Evolutionary conservation across 768 basidiomycete genomes (phyloP), one percentile per base, ranked within the genome.

Genomic region (Suillus plorans): DNA sequence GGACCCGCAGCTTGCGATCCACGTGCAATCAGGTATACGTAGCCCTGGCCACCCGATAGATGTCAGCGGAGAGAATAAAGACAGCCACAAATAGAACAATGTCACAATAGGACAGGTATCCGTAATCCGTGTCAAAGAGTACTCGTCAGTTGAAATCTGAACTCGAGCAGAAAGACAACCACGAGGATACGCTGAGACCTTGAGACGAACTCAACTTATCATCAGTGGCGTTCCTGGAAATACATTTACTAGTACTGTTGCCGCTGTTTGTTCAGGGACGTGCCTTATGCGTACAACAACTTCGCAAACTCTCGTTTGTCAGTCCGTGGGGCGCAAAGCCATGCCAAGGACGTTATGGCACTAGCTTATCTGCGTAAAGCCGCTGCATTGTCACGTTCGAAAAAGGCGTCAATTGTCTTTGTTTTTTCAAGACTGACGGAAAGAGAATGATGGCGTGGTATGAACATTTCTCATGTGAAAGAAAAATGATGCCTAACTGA

Each of bases 401-500:
- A 41, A 28, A 39, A 25, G 39, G 39, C 8, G 9, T 18, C 22
- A 58, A n/a, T 56, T 57, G 55, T 22, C 36, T 36, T 36, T 36
- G 7, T 36, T 36, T 9, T 36, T 10, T 2, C 31, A 31, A 37
- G 9, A 2, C 5, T 10, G 9, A 6, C 56, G 37, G 37, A 14
- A 37, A 55, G 56, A 57, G 56, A 57, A 57, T 37, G 36, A 56
- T 36, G 4, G 25, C 57, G 39, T 58, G 57, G 57, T 41, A 58
- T 58, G 25, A 18, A 25, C 2, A 41, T 39, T 58, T 41, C 25
- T 41, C 39, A 41, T 58, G 39, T 28, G 57, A 58, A 58, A 58
- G 57, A 1, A 18, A 58, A 58, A 41, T 20, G 39, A 59, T 59
- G 28, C 58, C 58, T 20, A 59, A 59, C 16, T 59, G 25, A 41